These are phyloP conservation scores for Cordyceps sp. DNA, from an alignment of 2,329 filamentous ascomycete genomes.

Conservation along the genomic window DNA sequence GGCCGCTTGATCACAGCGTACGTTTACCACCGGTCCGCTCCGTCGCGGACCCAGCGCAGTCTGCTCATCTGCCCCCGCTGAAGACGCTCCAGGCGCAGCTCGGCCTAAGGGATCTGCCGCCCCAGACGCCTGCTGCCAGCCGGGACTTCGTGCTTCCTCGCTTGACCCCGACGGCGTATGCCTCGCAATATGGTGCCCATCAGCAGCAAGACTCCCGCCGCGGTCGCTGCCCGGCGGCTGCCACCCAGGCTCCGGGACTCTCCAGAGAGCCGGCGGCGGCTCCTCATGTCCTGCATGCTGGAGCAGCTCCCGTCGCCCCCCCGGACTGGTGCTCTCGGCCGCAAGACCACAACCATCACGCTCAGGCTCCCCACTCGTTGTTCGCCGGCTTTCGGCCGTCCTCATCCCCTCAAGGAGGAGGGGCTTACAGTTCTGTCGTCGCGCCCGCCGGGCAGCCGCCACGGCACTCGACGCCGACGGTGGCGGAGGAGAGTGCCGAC, in stretches of 20 bases:
- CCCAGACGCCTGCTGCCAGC: too few relatives aligned
- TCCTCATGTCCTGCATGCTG: too few relatives aligned
- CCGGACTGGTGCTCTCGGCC: neutral
- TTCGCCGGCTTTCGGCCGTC: neutral
- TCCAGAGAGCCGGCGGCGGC: too few relatives aligned
- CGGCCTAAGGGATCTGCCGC: neutral
- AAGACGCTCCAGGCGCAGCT: constrained; percentile 1
- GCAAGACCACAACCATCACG: too few relatives aligned
- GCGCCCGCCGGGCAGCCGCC: neutral
- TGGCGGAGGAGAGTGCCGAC: neutral
- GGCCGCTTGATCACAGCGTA: neutral
- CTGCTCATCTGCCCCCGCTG: constrained; percentile 1
- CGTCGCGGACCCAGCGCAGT: neutral
- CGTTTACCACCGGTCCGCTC: constrained; percentile 1
- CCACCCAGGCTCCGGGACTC: too few relatives aligned
- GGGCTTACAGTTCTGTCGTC: neutral
- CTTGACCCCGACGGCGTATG: neutral
- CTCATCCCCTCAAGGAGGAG: neutral
- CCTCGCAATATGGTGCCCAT: neutral
- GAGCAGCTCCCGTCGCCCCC: neutral
- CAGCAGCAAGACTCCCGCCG: too few relatives aligned
- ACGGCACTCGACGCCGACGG: neutral
- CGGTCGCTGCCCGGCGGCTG: too few relatives aligned
- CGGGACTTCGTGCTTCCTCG: neutral
- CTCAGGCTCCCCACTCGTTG: too few relatives aligned